These are phyloP conservation scores for Pseudopyrenochaeta lycopersici DNA, from an alignment of 2,329 filamentous ascomycete genomes.

Conservation along the genomic window DNA sequence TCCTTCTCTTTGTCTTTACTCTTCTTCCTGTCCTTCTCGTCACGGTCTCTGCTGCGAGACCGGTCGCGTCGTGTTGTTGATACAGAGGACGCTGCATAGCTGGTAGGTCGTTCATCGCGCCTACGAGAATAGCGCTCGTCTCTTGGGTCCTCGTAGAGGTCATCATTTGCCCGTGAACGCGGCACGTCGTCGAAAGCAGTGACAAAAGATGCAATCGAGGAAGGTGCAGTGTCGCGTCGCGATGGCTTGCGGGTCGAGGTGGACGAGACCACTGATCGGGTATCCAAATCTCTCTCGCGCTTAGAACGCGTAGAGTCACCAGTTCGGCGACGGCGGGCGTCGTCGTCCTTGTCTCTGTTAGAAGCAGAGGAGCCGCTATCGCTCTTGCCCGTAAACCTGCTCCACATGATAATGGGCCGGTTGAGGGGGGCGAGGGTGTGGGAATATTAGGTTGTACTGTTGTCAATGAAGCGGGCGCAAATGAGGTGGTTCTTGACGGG, in stretches of 20 bases:
- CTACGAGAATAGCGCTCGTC: constrained; percentile 35
- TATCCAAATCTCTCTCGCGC: constrained; percentile 39
- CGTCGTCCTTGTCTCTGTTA: constrained; percentile 36
- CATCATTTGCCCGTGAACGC: constrained; percentile 38
- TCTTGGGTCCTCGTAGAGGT: constrained; percentile 42
- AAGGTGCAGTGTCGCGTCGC: constrained; percentile 38
- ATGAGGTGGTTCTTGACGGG: constrained; percentile 18
- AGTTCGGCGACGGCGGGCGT: constrained; percentile 32
- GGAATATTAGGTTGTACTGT: constrained; percentile 23
- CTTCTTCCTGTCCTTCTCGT: constrained; percentile 40
- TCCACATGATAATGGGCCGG: constrained; percentile 46
- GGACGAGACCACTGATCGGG: constrained; percentile 47
- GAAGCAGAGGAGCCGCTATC: constrained; percentile 40
- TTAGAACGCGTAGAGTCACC: constrained; percentile 40
- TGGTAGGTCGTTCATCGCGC: constrained; percentile 40
- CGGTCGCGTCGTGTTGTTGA: constrained; percentile 38
- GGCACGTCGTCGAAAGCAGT: constrained; percentile 48
- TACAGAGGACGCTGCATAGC: constrained; percentile 39
- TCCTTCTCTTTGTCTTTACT: constrained; percentile 34
- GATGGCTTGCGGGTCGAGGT: constrained; percentile 45
- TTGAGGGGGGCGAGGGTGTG: constrained; percentile 16
- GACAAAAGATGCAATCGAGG: constrained; percentile 50
- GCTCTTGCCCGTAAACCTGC: constrained; percentile 48
- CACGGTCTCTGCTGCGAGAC: constrained; percentile 42
- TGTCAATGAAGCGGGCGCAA: constrained; percentile 30